Evolutionary conservation across 2,329 filamentous ascomycete genomes (phyloP), one percentile per base, ranked within the genome.

Genomic region (Exophiala aquamarina): DNA sequence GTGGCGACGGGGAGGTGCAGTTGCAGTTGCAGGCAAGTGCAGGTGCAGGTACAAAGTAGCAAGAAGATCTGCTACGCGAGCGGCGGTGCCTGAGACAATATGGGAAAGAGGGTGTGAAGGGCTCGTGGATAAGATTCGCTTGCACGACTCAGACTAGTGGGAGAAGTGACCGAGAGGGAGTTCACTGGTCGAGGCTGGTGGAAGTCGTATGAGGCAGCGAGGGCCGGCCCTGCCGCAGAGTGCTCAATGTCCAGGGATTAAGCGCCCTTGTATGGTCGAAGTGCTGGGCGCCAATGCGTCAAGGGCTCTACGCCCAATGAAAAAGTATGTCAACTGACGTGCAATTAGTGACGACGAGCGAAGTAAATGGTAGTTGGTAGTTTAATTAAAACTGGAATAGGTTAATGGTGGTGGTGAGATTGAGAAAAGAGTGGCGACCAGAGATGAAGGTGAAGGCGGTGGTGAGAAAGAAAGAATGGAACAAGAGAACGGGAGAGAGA

Each of bases 191-290:
- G 20, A n/a, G 35, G 18, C 10, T 19, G 18, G 11, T 20, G 35
- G 5, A 18, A 34, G 32, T 34, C 7, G 13, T 6, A 37, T 18
- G 34, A 46, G 34, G 49, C 48, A 44, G 39, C 45, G 49, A 51
- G 52, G 49, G 49, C 43, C 52, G 52, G 52, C 52, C 49, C 52
- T 49, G 52, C 46, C 48, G 52, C 46, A 40, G 28, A 41, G 47
- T 35, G 36, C 32, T 49, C 38, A 42, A 52, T 39, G 39, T 39
- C 45, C 55, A 56, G 50, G 55, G 50, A 56, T 54, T 58, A 58
- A 58, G 55, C 55, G 55, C 55, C 52, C 44, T 40, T 23, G 26
- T 21, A 33, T 44, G 44, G 41, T 43, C 20, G 46, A 39, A 17
- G 44, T 49, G 31, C 47, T 55, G 34, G 49, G 50, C 49, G 52